A percentile compares a stretch with the other conserved stretches of the same genome.
phyloP scores from a whole-genome alignment of 1,139 yeast species.

The Pichia sp. region DNA sequence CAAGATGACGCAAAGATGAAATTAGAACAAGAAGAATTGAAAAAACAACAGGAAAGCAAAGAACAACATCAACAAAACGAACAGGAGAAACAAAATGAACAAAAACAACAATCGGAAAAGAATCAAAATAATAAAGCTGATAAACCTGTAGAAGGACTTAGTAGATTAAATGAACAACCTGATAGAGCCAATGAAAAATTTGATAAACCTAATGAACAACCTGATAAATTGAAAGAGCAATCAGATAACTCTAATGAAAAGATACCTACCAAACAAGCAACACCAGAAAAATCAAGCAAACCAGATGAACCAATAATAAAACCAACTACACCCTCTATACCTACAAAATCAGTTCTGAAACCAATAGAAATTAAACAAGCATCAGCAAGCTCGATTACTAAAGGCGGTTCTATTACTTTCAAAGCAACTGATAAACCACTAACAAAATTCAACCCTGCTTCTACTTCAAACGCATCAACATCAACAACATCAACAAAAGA shows the following conservation, averaged over 20 bases:
- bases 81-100: not conserved
- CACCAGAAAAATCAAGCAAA: not conserved
- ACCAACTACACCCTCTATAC: not conserved
- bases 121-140: no score
- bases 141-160: no score
- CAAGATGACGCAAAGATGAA: conserved; percentile 1
- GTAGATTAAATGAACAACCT: no score
- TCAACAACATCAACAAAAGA: conserved; percentile 19
- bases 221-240: not conserved
- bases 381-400: not conserved
- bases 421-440: not conserved
- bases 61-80: not conserved
- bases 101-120: not conserved
- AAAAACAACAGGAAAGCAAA: not conserved
- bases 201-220: not conserved
- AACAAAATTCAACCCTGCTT: not conserved
- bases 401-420: not conserved
- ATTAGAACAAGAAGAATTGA: not conserved
- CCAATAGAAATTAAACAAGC: not conserved
- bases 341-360: not conserved
- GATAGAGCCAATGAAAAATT: not conserved
- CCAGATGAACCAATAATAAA: not conserved
- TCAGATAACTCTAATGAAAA: not conserved
- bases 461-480: not conserved
- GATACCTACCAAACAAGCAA: not conserved